Base-by-base conservation (phyloP, 2,329 filamentous ascomycete species). In the Neofusicoccum ribis region DNA sequence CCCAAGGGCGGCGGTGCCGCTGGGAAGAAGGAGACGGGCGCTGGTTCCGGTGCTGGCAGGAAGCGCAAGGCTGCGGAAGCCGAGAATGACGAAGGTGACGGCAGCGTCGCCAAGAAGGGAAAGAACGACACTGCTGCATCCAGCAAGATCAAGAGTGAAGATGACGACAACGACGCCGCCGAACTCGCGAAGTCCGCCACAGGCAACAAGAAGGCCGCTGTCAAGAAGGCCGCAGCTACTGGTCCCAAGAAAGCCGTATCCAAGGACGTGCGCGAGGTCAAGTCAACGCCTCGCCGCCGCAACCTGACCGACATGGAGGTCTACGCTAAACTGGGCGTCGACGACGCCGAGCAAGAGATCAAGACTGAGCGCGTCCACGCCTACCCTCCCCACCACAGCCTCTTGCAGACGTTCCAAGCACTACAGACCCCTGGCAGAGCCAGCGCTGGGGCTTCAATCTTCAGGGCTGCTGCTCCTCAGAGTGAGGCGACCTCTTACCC, bases 151-250 rank as follows among this genome's bases (percentile, higher is more conserved):
- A 65, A 67, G 39, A n/a, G 54, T 4, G 60, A 61, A 12, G 59
- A 63, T 5, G 52, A 58, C 17, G 65, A 68, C 5, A 7, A 64
- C 2, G 63, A 60, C 7, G 59, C 63, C n/a, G 50, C 52, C 46
- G 17, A 41, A 1, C 3, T 12, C 9, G 61, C 59, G 12, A 71
- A 70, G 60, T 63, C 66, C 34, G 46, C 34, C 20, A 52, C 50
- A 7, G 65, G 34, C 11, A 14, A 17, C 58, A 67, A 46, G 17
- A 41, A 43, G 52, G 11, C 31, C 12, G 27, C 46, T 37, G 20
- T 59, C 65, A 63, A 59, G 20, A 31, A 44, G 20, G 51, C 65
- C 11, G 12, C 51, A 7, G 52, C 63, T 46, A 44, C 58, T 17
- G 51, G 36, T 17, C 36, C 63, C 11, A 47, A 54, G 17, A 51